Evolutionary conservation across 768 basidiomycete species (phyloP).

Genomic region (Suillus subluteus): DNA sequence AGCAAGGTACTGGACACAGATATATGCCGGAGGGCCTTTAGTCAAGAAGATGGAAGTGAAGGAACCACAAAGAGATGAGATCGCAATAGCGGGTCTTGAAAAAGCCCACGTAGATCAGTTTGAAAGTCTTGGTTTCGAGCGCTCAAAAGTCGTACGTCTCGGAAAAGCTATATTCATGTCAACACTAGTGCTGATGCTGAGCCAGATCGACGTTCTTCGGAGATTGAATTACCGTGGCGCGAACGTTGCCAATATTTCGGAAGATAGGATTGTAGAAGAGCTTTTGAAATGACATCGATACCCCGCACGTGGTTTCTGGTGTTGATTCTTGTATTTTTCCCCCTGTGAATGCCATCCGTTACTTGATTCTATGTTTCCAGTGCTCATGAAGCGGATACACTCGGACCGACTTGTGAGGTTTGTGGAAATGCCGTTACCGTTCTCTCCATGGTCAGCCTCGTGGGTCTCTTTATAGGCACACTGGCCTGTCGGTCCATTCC

Average conservation of each 20-base stretch:
- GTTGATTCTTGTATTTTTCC: slow-evolving; percentile 24
- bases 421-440: slow-evolving; percentile 5
- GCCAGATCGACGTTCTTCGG: slow-evolving; percentile 84
- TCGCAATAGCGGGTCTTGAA: slow-evolving; percentile 81
- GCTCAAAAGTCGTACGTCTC: slow-evolving; percentile 79
- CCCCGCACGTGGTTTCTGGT: slow-evolving; percentile 25
- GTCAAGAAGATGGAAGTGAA: slow-evolving; percentile 38
- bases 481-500: slow-evolving; percentile 6
- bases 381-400: slow-evolving; percentile 19
- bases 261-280: slow-evolving; percentile 87
- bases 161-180: background rate
- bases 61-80: slow-evolving; percentile 44
- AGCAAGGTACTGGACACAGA: slow-evolving; percentile 91
- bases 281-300: slow-evolving; percentile 60
- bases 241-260: slow-evolving; percentile 78
- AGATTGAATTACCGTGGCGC: slow-evolving; percentile 86
- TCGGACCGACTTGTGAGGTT: slow-evolving; percentile 6
- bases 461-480: slow-evolving; percentile 1
- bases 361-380: slow-evolving; percentile 12
- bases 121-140: slow-evolving; percentile 79
- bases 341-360: slow-evolving; percentile 22
- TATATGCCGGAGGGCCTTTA: slow-evolving; percentile 81
- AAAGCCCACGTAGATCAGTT: slow-evolving; percentile 84
- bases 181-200: slow-evolving; percentile 6
- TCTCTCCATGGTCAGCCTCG: background rate